Conservation (phyloP, 129 eudicot genomes). For the Pulicaria dysenterica region DNA sequence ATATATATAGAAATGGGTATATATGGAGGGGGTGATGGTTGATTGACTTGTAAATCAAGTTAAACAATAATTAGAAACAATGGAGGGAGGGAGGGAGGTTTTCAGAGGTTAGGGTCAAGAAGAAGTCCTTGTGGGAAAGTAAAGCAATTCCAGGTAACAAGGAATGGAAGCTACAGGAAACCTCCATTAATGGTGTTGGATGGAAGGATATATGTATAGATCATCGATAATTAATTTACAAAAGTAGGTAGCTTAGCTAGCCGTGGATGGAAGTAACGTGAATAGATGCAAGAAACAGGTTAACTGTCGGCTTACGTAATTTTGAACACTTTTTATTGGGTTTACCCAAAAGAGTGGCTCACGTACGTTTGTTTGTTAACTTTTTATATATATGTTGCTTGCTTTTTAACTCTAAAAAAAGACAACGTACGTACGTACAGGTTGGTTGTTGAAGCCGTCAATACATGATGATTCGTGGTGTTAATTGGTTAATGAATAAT, state of each 20-base stretch:
- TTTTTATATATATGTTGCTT: slow-evolving; percentile 30
- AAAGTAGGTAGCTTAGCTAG: too few species aligned
- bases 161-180: slow-evolving; percentile 19
- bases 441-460: slow-evolving; percentile 12
- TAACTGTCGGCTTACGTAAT: slow-evolving; percentile 34
- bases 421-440: too few species aligned
- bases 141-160: slow-evolving; percentile 40
- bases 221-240: slow-evolving; percentile 13
- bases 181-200: slow-evolving; percentile 4
- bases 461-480: too few species aligned
- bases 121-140: slow-evolving; percentile 35
- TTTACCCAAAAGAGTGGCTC: slow-evolving; percentile 31
- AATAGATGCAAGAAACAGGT: slow-evolving; percentile 37
- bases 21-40: slow-evolving; percentile 34
- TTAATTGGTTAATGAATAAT: too few species aligned
- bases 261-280: slow-evolving; percentile 39
- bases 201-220: too few species aligned
- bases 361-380: too few species aligned
- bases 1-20: slow-evolving; percentile 13
- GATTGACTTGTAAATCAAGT: slow-evolving; percentile 80
- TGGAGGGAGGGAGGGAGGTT: slow-evolving; percentile 29
- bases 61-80: slow-evolving; percentile 49
- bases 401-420: not conserved
- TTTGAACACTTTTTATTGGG: slow-evolving; percentile 26
- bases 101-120: slow-evolving; percentile 13